Evolutionary conservation across 2,329 filamentous ascomycete genomes (phyloP), one percentile per base, ranked within the genome.

Genomic region (Cladosporium sp.): DNA sequence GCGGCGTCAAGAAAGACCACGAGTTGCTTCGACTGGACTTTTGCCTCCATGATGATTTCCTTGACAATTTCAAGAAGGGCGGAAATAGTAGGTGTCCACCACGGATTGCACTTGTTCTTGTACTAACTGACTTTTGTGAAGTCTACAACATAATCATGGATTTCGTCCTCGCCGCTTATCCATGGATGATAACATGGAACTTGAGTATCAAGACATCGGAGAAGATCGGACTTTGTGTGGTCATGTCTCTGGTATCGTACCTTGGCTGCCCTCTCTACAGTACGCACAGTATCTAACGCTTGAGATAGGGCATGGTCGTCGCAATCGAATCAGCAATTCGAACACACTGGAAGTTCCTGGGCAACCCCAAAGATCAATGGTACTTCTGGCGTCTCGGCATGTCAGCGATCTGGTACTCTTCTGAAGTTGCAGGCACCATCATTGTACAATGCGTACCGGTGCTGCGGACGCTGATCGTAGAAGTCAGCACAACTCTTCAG

Each of bases 111-210:
- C 57, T 61, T 67, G 4, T 12, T 1, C n/a, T 18, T 12, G 12
- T 10, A 46, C 10, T 33, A 26, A 63, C 57, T 67, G 52, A 70
- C 72, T 68, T 58, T 44, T 12, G 23, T 6, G 1, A 66, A 84
- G 82, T 83, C 5, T 84, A 83, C 72, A 85, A 84, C 70, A 81
- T 84, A 64, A 75, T 84, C 31, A 85, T 84, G 80, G 83, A 85
- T 66, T 83, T 85, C 49, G 68, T 83, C 0, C 81, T 85, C 69
- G 82, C 83, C 0, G 64, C 74, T 10, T 82, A 84, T 61, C 83
- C 83, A 3, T 84, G 82, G 82, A 69, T 82, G 26, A 79, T 85
- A 23, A 82, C 81, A 0, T 81, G 80, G 73, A 77, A 76, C 2
- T 68, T 85, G 53, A 80, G 82, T 64, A 84, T 85, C 79, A 77